phyloP scores from a whole-genome alignment of 257 asterid genomes.

The Pogostemon cablin region DNA sequence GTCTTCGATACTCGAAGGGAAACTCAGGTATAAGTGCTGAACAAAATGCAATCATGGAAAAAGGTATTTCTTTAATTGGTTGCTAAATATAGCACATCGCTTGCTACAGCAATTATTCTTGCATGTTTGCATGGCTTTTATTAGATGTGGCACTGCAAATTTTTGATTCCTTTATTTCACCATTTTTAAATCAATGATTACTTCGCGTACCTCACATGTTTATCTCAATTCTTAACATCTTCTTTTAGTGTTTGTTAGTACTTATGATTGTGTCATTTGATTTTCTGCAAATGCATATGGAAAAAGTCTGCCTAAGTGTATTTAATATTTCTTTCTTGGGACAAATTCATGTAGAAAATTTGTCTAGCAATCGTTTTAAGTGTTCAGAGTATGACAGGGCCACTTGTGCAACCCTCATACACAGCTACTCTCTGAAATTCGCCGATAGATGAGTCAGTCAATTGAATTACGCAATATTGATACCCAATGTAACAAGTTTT shows the following conservation, averaged over 20 bases:
- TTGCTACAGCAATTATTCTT: not conserved
- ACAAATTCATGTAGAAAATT: not conserved
- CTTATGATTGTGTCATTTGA: not conserved
- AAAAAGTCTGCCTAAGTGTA: not conserved
- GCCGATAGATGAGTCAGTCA: not conserved
- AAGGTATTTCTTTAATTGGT: conserved; percentile 43
- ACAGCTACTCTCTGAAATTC: not conserved
- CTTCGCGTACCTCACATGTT: not conserved
- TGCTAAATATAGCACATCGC: not conserved
- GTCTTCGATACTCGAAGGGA: conserved; percentile 40
- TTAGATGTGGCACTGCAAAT: not conserved
- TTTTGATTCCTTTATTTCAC: not conserved
- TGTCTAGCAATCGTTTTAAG: not conserved
- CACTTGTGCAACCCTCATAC: not conserved
- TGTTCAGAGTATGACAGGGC: not conserved
- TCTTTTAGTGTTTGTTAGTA: not conserved
- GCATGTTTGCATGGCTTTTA: conserved; percentile 15
- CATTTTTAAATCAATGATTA: conserved; percentile 16
- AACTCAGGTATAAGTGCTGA: conserved; percentile 41
- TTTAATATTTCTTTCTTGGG: not conserved
- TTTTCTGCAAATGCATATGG: not conserved
- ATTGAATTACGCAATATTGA: not conserved
- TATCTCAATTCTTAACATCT: not conserved
- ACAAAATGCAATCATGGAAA: conserved; percentile 37
- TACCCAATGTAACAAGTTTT: not conserved